Percentiles rank a stretch among this genome's conserved stretches.
Evolutionary conservation across 176 grass and related monocot species (phyloP).

Genomic region (Urochloa ruziziensis): DNA sequence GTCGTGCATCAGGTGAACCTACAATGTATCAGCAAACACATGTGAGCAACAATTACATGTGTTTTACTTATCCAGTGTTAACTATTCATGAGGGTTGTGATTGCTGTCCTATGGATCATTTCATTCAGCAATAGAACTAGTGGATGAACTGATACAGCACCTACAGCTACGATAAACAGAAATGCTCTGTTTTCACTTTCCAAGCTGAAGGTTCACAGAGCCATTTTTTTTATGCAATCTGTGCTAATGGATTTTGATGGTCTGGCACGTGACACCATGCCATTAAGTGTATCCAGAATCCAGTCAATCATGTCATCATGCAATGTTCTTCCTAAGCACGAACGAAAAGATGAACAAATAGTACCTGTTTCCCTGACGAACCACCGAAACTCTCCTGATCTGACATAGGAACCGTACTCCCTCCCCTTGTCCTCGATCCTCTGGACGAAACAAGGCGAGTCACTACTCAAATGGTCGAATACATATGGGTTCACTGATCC

Average conservation of each 20-base stretch:
- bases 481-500: background rate
- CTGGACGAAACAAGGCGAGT: slow-evolving; percentile 39
- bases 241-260: background rate
- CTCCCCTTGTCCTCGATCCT: slow-evolving; percentile 88
- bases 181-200: background rate
- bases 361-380: slow-evolving; percentile 95
- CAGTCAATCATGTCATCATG: background rate
- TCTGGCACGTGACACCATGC: background rate
- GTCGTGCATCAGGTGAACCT: slow-evolving; percentile 56
- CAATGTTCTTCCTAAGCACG: background rate
- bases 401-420: slow-evolving; percentile 72
- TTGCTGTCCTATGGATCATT: background rate
- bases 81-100: background rate
- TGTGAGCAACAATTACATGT: background rate
- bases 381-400: slow-evolving; percentile 80
- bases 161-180: background rate
- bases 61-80: background rate
- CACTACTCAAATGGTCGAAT: background rate
- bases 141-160: background rate
- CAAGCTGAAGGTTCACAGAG: background rate
- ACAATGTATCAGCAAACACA: slow-evolving; percentile 20
- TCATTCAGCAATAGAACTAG: background rate
- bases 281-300: background rate
- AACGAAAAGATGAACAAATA: background rate
- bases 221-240: background rate